Percentiles rank a stretch among this genome's conserved stretches.
Evolutionary conservation across 2,329 filamentous ascomycete genomes (phyloP).

Genomic region (Coniochaeta prunicola): DNA sequence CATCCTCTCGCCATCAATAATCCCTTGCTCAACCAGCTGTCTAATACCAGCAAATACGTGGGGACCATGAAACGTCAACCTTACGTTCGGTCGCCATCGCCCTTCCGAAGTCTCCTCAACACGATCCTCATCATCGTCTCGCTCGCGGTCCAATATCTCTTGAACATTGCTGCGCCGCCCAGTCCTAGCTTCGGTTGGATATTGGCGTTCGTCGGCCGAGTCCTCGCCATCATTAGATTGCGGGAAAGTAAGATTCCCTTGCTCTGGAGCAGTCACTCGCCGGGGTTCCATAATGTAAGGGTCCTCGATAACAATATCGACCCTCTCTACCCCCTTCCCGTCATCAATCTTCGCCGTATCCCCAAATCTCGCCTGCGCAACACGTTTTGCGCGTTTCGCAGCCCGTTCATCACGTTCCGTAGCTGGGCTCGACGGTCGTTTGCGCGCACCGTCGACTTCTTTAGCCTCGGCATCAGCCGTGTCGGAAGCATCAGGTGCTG

Average conservation of each 20-base stretch:
- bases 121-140: conserved; percentile 15
- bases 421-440: conserved; percentile 14
- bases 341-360: conserved; percentile 47
- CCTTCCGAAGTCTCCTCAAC: conserved; percentile 16
- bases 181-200: background rate
- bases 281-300: conserved; percentile 27
- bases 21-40: conserved; percentile 67
- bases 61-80: conserved; percentile 63
- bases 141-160: conserved; percentile 22
- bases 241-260: background rate
- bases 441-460: conserved; percentile 6
- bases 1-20: conserved; percentile 71
- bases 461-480: conserved; percentile 7
- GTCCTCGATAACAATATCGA: conserved; percentile 55
- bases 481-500: conserved; percentile 31
- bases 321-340: conserved; percentile 52
- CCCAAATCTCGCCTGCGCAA: conserved; percentile 67
- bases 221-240: conserved; percentile 6
- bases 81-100: conserved; percentile 50
- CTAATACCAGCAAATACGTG: conserved; percentile 79
- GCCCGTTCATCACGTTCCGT: conserved; percentile 24
- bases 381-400: conserved; percentile 50
- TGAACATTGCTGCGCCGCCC: conserved; percentile 28
- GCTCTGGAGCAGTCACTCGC: conserved; percentile 10
- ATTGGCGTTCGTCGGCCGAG: conserved; percentile 5